Conservation (phyloP, 306 rosid genomes). For the Pterocarpus santalinus region DNA sequence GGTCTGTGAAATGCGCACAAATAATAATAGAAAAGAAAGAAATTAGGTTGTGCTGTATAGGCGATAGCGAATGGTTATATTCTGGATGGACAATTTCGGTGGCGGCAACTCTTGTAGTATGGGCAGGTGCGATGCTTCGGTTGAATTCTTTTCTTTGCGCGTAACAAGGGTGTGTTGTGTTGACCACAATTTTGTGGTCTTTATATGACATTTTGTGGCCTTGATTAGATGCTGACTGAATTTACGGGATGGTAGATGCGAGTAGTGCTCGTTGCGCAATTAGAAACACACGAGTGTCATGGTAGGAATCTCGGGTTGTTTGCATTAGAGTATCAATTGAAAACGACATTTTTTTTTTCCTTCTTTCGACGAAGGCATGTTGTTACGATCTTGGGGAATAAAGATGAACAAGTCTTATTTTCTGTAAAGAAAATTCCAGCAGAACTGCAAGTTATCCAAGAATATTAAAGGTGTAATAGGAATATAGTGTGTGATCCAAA, state of each 20-base stretch:
- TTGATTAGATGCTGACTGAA: constrained; percentile 25
- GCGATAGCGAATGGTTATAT: neutral
- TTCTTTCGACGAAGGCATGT: neutral
- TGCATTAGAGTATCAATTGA: neutral
- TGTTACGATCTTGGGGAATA: constrained; percentile 4
- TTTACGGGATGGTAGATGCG: constrained; percentile 36
- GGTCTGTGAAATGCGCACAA: neutral
- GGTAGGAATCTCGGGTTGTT: constrained; percentile 4
- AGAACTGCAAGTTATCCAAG: constrained; percentile 4
- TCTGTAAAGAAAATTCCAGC: too few species aligned
- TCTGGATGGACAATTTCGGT: neutral
- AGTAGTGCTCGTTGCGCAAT: constrained; percentile 40
- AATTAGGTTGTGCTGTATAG: neutral
- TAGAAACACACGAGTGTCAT: constrained; percentile 33
- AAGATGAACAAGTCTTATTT: neutral
- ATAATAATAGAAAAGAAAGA: neutral
- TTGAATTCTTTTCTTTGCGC: constrained; percentile 28
- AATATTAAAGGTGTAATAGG: neutral
- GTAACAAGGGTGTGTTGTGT: constrained; percentile 22
- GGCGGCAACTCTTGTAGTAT: neutral
- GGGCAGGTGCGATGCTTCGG: neutral
- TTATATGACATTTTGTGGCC: neutral
- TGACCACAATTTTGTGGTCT: constrained; percentile 46
- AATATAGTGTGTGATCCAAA: neutral
- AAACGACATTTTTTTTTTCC: neutral